Evolutionary conservation across 2,329 filamentous ascomycete genomes (phyloP), one percentile per base, ranked within the genome.

Genomic region (Macrophomina pseudophaseolina): DNA sequence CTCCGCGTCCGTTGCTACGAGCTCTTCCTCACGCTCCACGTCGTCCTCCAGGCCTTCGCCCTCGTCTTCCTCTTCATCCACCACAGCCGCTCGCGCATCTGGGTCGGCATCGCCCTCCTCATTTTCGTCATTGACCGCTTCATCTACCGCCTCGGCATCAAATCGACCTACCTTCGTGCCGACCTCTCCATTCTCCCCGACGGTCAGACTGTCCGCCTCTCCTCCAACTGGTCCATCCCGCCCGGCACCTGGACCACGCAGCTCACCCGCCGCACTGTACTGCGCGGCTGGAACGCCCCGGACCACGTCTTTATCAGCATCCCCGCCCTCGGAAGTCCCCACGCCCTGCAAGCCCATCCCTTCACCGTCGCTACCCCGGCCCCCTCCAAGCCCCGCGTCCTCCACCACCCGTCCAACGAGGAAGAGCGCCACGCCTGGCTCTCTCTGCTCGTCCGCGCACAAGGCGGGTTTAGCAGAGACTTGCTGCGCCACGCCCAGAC

Each of bases 301-400:
- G 86, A 89, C 71, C 88, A 90, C 73, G 81, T 89, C 58, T 90
- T 90, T 75, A 73, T 90, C 66, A 85, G 85, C 1, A 77, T 90
- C 0, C 87, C 88, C 0, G 78, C 77, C 0, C 80, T 90, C 5
- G 84, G 83, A 1, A 74, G 76, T 3, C 83, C 80, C 64, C 84
- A 89, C 71, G 72, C 78, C 2, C 73, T 89, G 1, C 88, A 90
- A 75, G 82, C 87, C 0, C 88, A 91, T 72, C 88, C 88, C 0
- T 90, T 90, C 75, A 90, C 87, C 8, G 89, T 91, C 65, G 85
- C 87, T 16, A 90, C 88, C 2, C 82, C 84, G 0, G 86, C 87
- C 9, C 85, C 86, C 1, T 56, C 51, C 51, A 62, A 62, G 11
- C 58, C 49, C 2, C 33, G 32, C 32, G 16, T 62, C n/a, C 44